Conservation (phyloP, 2,329 filamentous ascomycete genomes). For the Calonectria hawksworthii region DNA sequence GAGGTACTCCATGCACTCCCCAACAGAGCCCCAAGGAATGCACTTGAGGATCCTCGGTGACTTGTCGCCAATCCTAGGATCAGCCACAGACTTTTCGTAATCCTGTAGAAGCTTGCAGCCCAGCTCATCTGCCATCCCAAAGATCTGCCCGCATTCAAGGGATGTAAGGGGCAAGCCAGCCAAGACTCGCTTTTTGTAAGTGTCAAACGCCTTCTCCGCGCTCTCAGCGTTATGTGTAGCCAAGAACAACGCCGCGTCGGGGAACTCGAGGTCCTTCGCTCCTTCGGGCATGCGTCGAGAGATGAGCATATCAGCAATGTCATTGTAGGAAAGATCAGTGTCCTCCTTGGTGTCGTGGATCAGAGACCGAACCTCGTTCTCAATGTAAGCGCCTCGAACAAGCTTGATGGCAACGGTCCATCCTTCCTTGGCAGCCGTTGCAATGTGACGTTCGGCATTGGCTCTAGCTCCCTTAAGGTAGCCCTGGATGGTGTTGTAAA, state of each 20-base stretch:
- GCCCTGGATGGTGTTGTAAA: conserved; percentile 68
- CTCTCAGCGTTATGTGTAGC: conserved; percentile 66
- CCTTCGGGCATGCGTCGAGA: conserved; percentile 46
- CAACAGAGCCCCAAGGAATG: conserved; percentile 55
- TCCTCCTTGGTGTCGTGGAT: conserved; percentile 66
- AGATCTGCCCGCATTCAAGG: conserved; percentile 66
- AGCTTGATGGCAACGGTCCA: conserved; percentile 69
- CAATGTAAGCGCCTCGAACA: conserved; percentile 69
- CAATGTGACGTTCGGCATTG: conserved; percentile 61
- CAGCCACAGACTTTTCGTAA: conserved; percentile 36
- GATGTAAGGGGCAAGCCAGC: conserved; percentile 46
- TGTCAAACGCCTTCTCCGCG: conserved; percentile 57
- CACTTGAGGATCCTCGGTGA: conserved; percentile 53
- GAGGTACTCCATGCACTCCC: conserved; percentile 55
- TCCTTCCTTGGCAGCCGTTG: conserved; percentile 58
- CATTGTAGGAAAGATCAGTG: conserved; percentile 66
- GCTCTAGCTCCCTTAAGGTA: conserved; percentile 64
- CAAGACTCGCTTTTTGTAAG: conserved; percentile 57
- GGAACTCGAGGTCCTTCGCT: conserved; percentile 50
- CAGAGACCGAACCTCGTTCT: conserved; percentile 60
- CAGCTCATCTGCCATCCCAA: conserved; percentile 72
- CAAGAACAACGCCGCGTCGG: conserved; percentile 62
- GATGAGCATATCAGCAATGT: conserved; percentile 61
- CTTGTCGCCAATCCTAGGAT: conserved; percentile 25
- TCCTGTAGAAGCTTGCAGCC: conserved; percentile 62